phyloP scores from a whole-genome alignment of 2,329 filamentous ascomycete species.

The Fusarium sp. region DNA sequence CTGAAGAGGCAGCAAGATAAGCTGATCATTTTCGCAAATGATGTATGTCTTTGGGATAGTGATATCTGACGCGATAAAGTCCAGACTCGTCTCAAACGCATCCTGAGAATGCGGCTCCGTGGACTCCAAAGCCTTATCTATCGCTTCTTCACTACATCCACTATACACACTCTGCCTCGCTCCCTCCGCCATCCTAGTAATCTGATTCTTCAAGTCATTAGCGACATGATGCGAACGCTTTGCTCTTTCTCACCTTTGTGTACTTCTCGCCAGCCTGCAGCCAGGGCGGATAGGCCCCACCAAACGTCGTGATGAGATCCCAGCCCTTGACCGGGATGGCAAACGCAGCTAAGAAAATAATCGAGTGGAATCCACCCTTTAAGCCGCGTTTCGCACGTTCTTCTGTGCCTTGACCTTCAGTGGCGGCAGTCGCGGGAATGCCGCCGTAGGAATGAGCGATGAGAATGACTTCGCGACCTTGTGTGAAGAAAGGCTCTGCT shows the following conservation, averaged over 20 bases:
- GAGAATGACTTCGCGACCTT: neutral
- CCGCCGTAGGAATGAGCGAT: slow-evolving; percentile 25
- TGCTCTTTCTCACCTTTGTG: neutral
- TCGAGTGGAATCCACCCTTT: slow-evolving; percentile 3
- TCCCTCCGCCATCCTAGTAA: neutral
- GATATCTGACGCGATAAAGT: slow-evolving; percentile 17
- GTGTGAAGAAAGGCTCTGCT: neutral
- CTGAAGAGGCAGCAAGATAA: neutral
- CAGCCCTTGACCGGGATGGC: slow-evolving; percentile 21
- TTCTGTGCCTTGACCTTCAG: neutral
- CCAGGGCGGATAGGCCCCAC: slow-evolving; percentile 12
- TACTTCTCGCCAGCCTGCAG: neutral
- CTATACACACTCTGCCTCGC: neutral
- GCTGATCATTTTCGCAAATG: slow-evolving; percentile 14
- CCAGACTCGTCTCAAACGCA: slow-evolving; percentile 15
- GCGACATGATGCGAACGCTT: neutral
- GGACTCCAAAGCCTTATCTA: neutral
- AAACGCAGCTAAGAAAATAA: slow-evolving; percentile 18
- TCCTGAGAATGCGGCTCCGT: slow-evolving; percentile 21
- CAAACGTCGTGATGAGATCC: slow-evolving; percentile 17
- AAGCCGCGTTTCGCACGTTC: neutral
- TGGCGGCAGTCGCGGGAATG: slow-evolving; percentile 14
- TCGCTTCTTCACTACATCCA: neutral
- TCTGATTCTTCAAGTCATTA: neutral
- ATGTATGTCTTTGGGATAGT: slow-evolving; percentile 11